Evolutionary conservation across 306 rosid genomes (phyloP).

Genomic region (Echinosophora koreensis): DNA sequence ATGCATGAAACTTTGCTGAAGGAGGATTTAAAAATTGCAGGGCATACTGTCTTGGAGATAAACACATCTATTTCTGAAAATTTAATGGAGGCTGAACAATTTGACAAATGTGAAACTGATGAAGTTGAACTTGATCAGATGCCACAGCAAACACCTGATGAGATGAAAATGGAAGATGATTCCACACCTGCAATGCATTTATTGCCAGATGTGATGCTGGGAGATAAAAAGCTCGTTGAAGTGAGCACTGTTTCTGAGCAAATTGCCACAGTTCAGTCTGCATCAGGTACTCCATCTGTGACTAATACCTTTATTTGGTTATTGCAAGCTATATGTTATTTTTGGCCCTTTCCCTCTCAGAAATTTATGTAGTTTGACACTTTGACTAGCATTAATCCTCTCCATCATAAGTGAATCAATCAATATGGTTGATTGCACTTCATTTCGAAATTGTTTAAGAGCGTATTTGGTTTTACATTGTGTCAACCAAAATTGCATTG

Average conservation of each 20-base stretch:
- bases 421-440: conserved; percentile 14
- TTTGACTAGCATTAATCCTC: conserved; percentile 10
- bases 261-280: conserved; percentile 44
- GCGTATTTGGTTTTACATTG: no score
- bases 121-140: conserved; percentile 45
- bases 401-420: neutral
- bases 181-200: conserved; percentile 38
- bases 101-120: conserved; percentile 44
- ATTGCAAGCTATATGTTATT: neutral
- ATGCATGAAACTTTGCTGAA: conserved; percentile 40
- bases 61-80: conserved; percentile 42
- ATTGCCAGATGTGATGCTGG: conserved; percentile 50
- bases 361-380: neutral
- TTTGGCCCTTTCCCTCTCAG: neutral
- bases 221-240: conserved; percentile 53
- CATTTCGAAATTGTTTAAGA: neutral
- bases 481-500: no score
- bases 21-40: conserved; percentile 48
- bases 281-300: conserved; percentile 51
- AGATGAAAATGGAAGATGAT: conserved; percentile 42
- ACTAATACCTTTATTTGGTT: conserved; percentile 20
- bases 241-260: conserved; percentile 44
- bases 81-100: conserved; percentile 41
- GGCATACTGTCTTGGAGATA: conserved; percentile 35
- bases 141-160: conserved; percentile 46